These are phyloP conservation scores for Penicillium daleae DNA, from an alignment of 495 filamentous ascomycete genomes.

Conservation along the genomic window DNA sequence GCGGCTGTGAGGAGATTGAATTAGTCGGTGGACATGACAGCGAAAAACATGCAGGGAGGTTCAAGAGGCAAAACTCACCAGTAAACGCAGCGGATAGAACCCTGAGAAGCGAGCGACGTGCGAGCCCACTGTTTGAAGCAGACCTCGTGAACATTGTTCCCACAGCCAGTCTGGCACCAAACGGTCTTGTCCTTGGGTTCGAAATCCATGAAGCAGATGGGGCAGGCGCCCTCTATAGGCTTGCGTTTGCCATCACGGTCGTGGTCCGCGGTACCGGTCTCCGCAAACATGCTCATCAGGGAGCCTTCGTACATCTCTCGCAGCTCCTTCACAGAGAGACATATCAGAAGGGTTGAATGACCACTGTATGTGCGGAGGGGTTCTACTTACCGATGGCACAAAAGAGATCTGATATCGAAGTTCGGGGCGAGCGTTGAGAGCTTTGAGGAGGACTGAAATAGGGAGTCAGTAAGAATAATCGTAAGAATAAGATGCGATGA, in stretches of 20 bases:
- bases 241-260: conserved; percentile 56
- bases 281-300: conserved; percentile 31
- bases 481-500: conserved; percentile 2
- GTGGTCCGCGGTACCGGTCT: conserved; percentile 15
- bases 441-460: conserved; percentile 60
- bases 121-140: conserved; percentile 75
- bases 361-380: neutral
- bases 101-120: conserved; percentile 49
- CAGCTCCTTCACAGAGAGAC: conserved; percentile 56
- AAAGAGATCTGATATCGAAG: conserved; percentile 78
- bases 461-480: conserved; percentile 23
- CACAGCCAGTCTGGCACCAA: conserved; percentile 74
- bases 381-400: conserved; percentile 51
- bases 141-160: conserved; percentile 74
- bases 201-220: conserved; percentile 77
- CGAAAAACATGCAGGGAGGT: neutral
- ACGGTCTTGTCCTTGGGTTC: conserved; percentile 57
- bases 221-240: conserved; percentile 72
- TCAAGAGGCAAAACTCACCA: conserved; percentile 46
- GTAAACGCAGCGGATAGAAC: conserved; percentile 66
- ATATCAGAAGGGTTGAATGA: neutral
- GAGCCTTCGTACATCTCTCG: conserved; percentile 46
- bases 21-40: neutral
- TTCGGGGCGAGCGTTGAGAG: conserved; percentile 63
- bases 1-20: conserved; percentile 44